Evolutionary conservation across 106 monocot species (phyloP).

Genomic region (Acorus gramineus): DNA sequence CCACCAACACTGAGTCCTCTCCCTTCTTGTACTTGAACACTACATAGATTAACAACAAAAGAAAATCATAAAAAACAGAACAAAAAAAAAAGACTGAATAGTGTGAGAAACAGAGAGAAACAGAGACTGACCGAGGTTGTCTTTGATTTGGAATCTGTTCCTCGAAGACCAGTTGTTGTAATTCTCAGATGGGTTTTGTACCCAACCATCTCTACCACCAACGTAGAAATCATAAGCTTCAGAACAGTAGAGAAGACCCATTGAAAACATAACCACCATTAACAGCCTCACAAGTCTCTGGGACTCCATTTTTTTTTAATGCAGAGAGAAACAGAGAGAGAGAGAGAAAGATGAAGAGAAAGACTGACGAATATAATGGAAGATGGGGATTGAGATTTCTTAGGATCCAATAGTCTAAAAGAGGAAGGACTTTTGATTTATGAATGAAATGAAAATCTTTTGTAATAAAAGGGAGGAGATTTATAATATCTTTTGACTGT

Average conservation of each 20-base stretch:
- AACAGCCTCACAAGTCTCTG: too few species aligned
- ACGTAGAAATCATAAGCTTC: slow-evolving; percentile 39
- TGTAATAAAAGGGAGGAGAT: too few species aligned
- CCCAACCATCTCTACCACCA: slow-evolving; percentile 69
- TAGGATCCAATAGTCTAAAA: too few species aligned
- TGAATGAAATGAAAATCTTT: too few species aligned
- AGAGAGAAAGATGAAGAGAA: too few species aligned
- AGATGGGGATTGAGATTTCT: too few species aligned
- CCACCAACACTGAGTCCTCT: slow-evolving; percentile 58
- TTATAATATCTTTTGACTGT: too few species aligned
- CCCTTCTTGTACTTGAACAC: slow-evolving; percentile 68
- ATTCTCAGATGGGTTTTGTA: slow-evolving; percentile 35
- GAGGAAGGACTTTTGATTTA: too few species aligned
- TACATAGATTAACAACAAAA: slow-evolving; percentile 5
- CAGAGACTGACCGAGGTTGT: slow-evolving; percentile 46
- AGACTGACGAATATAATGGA: too few species aligned
- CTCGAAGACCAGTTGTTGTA: slow-evolving; percentile 43
- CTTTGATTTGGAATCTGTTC: slow-evolving; percentile 63
- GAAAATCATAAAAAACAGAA: background rate
- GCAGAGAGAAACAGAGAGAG: too few species aligned
- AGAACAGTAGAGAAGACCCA: background rate
- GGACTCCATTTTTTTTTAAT: too few species aligned
- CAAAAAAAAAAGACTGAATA: background rate
- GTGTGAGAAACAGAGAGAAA: background rate
- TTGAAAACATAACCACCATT: too few species aligned